Percentiles rank a stretch among this genome's conserved stretches.
phyloP scores from a whole-genome alignment of 345 rosid species.

The Eucalyptus dawsonii region DNA sequence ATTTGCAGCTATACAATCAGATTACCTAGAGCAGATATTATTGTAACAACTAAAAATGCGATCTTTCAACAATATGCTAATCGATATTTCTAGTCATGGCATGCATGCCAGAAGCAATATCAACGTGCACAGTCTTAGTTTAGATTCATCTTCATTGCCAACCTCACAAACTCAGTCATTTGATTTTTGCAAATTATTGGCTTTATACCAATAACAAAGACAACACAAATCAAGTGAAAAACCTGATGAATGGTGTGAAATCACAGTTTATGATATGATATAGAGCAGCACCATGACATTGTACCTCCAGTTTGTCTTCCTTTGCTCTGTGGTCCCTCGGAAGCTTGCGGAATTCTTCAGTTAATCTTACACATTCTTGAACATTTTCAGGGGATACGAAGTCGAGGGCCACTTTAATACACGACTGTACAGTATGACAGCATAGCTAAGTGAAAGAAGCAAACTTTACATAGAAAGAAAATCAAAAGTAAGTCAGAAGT shows the following conservation, averaged over 20 bases:
- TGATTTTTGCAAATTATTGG: not conserved
- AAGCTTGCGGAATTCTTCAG: slow-evolving; percentile 46
- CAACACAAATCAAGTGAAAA: not conserved
- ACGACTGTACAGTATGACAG: slow-evolving; percentile 19
- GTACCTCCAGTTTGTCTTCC: slow-evolving; percentile 60
- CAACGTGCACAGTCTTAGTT: not conserved
- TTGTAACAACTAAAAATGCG: not conserved
- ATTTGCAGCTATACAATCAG: not conserved
- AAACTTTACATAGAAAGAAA: not conserved
- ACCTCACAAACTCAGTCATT: not conserved
- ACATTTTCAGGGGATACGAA: slow-evolving; percentile 60
- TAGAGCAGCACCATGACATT: not conserved
- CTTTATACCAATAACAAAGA: not conserved
- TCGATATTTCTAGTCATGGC: not conserved
- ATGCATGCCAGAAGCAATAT: not conserved
- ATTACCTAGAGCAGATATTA: not conserved
- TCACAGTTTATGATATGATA: not conserved
- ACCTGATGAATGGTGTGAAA: not conserved
- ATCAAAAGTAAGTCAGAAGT: not conserved
- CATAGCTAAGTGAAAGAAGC: not conserved
- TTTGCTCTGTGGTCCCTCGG: slow-evolving; percentile 40
- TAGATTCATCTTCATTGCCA: not conserved
- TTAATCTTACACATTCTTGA: slow-evolving; percentile 36
- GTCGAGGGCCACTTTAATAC: slow-evolving; percentile 58
- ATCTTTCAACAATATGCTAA: not conserved